Conservation (phyloP, 257 asterid genomes). For the Buddleja alternifolia region DNA sequence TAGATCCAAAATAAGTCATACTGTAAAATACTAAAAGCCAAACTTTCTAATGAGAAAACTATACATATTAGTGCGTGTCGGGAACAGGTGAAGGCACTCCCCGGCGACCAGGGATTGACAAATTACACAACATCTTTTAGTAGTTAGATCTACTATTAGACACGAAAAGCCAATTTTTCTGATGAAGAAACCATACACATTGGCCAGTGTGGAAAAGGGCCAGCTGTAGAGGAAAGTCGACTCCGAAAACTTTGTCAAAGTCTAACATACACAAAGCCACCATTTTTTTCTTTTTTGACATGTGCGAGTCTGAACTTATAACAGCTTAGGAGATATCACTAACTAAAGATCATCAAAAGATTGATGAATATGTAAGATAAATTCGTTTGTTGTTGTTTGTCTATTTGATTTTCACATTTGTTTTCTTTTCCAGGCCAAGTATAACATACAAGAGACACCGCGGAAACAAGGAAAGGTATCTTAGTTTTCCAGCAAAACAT, state of each 20-base stretch:
- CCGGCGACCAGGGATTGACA: background rate
- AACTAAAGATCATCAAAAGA: background rate
- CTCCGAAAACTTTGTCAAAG: background rate
- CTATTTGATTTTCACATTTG: constrained; percentile 1
- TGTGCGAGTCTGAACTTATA: background rate
- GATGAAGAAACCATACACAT: background rate
- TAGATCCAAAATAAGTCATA: too few species aligned
- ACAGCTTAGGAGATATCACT: background rate
- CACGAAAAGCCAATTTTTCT: background rate
- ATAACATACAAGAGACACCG: background rate
- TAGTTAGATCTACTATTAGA: background rate
- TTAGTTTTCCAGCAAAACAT: constrained; percentile 1
- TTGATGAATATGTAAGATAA: background rate
- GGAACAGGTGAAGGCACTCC: too few species aligned
- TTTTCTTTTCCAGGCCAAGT: background rate
- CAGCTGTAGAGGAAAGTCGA: background rate
- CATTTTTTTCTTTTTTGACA: constrained; percentile 3
- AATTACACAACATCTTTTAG: background rate
- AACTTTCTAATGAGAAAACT: too few species aligned
- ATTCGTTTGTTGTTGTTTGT: background rate
- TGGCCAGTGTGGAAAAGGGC: constrained; percentile 3
- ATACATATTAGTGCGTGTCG: too few species aligned
- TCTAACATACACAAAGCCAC: background rate
- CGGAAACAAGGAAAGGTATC: background rate
- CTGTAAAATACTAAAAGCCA: too few species aligned